A percentile compares a stretch with the other conserved stretches of the same genome.
These are phyloP conservation scores for Chaetomium fimeti DNA, from an alignment of 495 filamentous ascomycete genomes.

Conservation along the genomic window DNA sequence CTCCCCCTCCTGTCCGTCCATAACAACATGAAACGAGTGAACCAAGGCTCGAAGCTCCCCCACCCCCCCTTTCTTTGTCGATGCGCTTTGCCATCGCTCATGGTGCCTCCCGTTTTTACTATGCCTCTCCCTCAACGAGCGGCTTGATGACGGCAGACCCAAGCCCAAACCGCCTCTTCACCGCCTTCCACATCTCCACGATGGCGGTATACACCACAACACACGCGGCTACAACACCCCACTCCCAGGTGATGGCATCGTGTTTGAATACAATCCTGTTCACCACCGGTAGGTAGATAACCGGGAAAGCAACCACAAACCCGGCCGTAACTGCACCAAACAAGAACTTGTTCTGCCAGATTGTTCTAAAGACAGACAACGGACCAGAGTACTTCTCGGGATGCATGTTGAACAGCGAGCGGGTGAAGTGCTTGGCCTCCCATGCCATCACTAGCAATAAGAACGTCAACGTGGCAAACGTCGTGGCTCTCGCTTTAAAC, in stretches of 20 bases:
- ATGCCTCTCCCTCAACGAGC: background rate
- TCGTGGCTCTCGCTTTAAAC: slow-evolving; percentile 73
- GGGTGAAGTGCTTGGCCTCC: slow-evolving; percentile 70
- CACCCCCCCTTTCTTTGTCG: too few relatives aligned
- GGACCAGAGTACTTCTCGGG: slow-evolving; percentile 57
- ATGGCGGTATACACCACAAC: slow-evolving; percentile 58
- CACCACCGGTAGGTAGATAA: slow-evolving; percentile 68
- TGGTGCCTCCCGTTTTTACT: background rate
- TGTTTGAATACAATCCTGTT: slow-evolving; percentile 73
- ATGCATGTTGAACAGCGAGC: slow-evolving; percentile 66
- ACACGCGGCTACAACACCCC: slow-evolving; percentile 59
- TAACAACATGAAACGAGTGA: background rate
- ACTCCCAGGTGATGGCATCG: slow-evolving; percentile 68
- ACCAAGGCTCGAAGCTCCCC: background rate
- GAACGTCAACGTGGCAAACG: slow-evolving; percentile 72
- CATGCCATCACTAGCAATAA: slow-evolving; percentile 68
- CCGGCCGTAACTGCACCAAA: slow-evolving; percentile 71
- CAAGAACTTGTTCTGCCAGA: slow-evolving; percentile 70
- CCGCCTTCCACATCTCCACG: slow-evolving; percentile 65
- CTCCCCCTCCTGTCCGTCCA: too few relatives aligned
- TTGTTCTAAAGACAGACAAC: slow-evolving; percentile 57
- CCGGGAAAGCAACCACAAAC: slow-evolving; percentile 65
- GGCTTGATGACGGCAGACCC: slow-evolving; percentile 11
- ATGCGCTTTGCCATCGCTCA: background rate
- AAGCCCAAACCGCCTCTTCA: slow-evolving; percentile 50